Evolutionary conservation across 148 eudicot species (phyloP).

Genomic region (Amaranthus cruentus): DNA sequence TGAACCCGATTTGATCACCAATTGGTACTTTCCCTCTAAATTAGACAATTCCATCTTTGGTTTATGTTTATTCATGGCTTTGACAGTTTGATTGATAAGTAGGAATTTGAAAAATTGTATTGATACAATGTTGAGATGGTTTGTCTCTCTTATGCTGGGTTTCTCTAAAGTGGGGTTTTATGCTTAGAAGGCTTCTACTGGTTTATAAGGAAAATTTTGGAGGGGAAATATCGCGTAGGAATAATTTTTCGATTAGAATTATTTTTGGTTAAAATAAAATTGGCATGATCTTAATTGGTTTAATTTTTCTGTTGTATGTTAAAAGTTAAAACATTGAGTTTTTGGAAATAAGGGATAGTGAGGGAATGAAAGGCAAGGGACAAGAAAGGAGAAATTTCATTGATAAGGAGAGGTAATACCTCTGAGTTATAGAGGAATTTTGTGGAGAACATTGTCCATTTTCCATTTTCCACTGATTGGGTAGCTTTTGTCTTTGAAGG

Average conservation of each 20-base stretch:
- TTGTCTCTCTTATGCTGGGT: background rate
- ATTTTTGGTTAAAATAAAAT: background rate
- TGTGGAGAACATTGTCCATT: no score
- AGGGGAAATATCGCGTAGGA: background rate
- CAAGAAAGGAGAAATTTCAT: no score
- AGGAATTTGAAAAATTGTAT: constrained; percentile 1
- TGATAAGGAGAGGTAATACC: no score
- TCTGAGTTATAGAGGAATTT: no score
- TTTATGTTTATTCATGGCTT: background rate
- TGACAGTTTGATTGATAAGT: background rate
- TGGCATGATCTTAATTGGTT: background rate
- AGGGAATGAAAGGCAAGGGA: no score
- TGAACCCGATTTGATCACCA: no score
- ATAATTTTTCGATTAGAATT: background rate
- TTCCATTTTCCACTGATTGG: no score
- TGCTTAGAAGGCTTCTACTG: no score
- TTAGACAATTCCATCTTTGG: background rate
- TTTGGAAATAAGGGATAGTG: background rate
- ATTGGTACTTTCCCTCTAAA: no score
- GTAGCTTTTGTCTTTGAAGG: no score
- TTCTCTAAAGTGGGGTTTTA: background rate
- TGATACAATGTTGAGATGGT: background rate
- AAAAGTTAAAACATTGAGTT: background rate
- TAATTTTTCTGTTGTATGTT: background rate
- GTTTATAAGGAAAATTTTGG: background rate